These are phyloP conservation scores for Discostella stelligeroides DNA, from an alignment of 108 stramenopile species.

Conservation along the genomic window DNA sequence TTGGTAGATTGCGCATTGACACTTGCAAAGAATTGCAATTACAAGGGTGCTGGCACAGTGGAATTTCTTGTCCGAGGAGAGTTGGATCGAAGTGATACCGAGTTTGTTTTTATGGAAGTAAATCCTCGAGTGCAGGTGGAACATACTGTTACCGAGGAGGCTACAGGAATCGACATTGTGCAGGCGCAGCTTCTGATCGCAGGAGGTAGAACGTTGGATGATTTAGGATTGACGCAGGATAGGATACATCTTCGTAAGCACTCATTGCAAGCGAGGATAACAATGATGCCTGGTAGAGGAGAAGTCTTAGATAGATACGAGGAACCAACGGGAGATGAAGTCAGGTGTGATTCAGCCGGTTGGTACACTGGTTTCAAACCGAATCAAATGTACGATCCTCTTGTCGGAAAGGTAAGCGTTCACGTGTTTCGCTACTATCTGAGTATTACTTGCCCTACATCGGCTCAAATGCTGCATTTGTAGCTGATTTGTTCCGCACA, in stretches of 20 bases:
- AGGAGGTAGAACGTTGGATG: conserved; percentile 72
- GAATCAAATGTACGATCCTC: conserved; percentile 80
- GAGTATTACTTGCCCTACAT: conserved; percentile 33
- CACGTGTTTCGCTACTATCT: conserved; percentile 19
- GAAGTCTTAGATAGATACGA: conserved; percentile 63
- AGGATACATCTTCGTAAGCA: conserved; percentile 51
- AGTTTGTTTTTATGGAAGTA: conserved; percentile 89
- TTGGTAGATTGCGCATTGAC: conserved; percentile 80
- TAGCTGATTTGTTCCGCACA: conserved; percentile 78
- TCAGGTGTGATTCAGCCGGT: conserved; percentile 66
- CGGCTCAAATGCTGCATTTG: background rate
- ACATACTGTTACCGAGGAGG: conserved; percentile 89
- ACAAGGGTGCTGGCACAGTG: conserved; percentile 88
- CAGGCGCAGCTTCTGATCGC: conserved; percentile 83
- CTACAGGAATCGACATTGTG: conserved; percentile 84
- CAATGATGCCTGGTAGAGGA: conserved; percentile 68
- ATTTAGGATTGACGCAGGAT: conserved; percentile 54
- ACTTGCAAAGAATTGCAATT: conserved; percentile 71
- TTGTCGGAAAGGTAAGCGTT: conserved; percentile 56
- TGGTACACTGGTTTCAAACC: conserved; percentile 57
- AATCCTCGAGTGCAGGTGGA: conserved; percentile 91
- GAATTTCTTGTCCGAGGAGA: conserved; percentile 84
- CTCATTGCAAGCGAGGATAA: conserved; percentile 81
- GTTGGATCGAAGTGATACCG: conserved; percentile 40
- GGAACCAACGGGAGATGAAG: conserved; percentile 64